Conservation (phyloP, 768 basidiomycete species). For the Lactarius vividus region DNA sequence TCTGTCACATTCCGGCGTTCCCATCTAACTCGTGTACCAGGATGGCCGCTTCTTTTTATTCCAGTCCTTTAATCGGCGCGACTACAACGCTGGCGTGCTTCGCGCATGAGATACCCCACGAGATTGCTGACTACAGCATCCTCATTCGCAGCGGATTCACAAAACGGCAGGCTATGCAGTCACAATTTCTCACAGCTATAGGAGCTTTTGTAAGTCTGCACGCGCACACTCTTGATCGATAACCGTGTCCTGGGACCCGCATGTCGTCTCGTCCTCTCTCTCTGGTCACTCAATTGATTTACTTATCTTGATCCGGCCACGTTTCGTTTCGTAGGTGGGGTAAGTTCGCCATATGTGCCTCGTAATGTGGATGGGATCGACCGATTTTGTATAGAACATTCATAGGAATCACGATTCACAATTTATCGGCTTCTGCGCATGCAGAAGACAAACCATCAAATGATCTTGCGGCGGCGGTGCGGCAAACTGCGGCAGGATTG, state of each 20-base stretch:
- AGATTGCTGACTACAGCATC: conserved; percentile 98
- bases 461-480: conserved; percentile 74
- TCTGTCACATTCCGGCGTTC: conserved; percentile 23
- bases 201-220: conserved; percentile 77
- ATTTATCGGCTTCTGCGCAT: conserved; percentile 54
- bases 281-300: conserved; percentile 5
- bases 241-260: conserved; percentile 24
- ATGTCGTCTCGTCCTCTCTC: conserved; percentile 13
- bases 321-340: conserved; percentile 30
- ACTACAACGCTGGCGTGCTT: conserved; percentile 95
- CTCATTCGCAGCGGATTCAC: conserved; percentile 86
- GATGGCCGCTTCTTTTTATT: conserved; percentile 96
- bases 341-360: conserved; percentile 20
- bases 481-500: conserved; percentile 71
- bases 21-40: conserved; percentile 38
- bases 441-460: conserved; percentile 37
- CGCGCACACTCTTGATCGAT: conserved; percentile 31
- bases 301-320: conserved; percentile 13
- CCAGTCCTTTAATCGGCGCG: conserved; percentile 89
- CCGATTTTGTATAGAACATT: conserved; percentile 56
- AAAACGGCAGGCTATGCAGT: conserved; percentile 89
- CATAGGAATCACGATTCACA: conserved; percentile 84
- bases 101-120: conserved; percentile 93
- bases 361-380: neutral
- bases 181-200: conserved; percentile 87